These are phyloP conservation scores for Thelonectria rubi DNA, from an alignment of 2,329 filamentous ascomycete genomes.

Conservation along the genomic window DNA sequence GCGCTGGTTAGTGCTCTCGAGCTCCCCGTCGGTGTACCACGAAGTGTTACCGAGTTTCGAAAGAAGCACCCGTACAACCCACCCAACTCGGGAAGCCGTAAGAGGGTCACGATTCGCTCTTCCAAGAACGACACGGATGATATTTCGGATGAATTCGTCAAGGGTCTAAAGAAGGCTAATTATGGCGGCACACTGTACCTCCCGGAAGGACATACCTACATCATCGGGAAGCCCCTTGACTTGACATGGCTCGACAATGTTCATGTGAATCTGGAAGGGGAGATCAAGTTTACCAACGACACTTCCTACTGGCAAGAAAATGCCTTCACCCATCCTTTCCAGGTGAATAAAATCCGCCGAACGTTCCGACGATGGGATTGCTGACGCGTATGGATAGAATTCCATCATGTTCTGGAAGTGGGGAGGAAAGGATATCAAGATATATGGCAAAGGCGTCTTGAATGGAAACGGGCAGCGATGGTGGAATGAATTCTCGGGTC, in stretches of 20 bases:
- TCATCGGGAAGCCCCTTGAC: conserved; percentile 39
- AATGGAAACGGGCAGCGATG: conserved; percentile 39
- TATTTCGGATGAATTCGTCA: conserved; percentile 35
- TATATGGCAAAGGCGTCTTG: conserved; percentile 37
- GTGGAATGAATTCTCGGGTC: conserved; percentile 41
- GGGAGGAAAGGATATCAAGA: conserved; percentile 67
- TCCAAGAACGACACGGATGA: conserved; percentile 35
- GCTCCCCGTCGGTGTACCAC: conserved; percentile 37
- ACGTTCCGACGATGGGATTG: too few relatives aligned
- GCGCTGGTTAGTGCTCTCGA: conserved; percentile 34
- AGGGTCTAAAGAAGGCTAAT: conserved; percentile 37
- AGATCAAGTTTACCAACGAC: conserved; percentile 41
- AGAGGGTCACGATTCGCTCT: conserved; percentile 32
- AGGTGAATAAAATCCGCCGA: conserved; percentile 15
- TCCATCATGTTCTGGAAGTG: conserved; percentile 67
- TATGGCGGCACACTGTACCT: conserved; percentile 37
- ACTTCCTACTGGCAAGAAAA: conserved; percentile 37
- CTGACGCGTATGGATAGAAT: conserved; percentile 20
- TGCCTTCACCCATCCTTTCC: conserved; percentile 37
- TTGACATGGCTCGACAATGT: conserved; percentile 37
- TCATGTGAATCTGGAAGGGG: conserved; percentile 39
- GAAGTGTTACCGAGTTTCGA: conserved; percentile 39
- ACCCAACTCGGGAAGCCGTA: conserved; percentile 26
- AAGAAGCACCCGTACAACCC: conserved; percentile 34
- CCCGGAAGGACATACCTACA: conserved; percentile 35